Conservation (phyloP, 192 early-diverging fungal genomes). For the Linnemannia zychae region DNA sequence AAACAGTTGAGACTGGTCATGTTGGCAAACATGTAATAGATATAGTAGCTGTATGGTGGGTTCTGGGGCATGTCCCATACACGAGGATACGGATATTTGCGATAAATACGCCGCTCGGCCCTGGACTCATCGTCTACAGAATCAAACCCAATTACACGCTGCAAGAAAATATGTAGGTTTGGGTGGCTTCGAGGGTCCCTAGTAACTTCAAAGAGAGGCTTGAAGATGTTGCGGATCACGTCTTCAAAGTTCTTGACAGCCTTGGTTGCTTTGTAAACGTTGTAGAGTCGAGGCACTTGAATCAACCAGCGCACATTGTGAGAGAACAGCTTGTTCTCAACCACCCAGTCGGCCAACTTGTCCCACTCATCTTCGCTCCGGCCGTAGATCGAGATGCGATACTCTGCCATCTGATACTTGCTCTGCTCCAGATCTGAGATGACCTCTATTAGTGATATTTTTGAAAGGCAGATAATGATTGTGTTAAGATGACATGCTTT, state of each 20-base stretch:
- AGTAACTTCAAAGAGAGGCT: conserved; percentile 94
- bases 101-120: conserved; percentile 84
- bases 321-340: conserved; percentile 91
- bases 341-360: conserved; percentile 93
- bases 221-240: conserved; percentile 85
- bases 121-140: conserved; percentile 96
- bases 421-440: conserved; percentile 89
- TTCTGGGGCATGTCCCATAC: conserved; percentile 73
- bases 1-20: conserved; percentile 85
- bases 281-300: conserved; percentile 93
- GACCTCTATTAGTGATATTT: conserved; percentile 70
- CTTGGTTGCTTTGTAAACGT: conserved; percentile 80
- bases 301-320: conserved; percentile 96
- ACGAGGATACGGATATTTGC: conserved; percentile 81
- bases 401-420: conserved; percentile 97
- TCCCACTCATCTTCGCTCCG: conserved; percentile 90
- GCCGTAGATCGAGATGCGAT: conserved; percentile 95
- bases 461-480: neutral
- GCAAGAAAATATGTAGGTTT: conserved; percentile 92
- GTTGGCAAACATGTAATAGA: conserved; percentile 94
- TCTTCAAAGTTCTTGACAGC: conserved; percentile 81
- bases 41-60: conserved; percentile 95
- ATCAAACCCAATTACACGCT: conserved; percentile 95
- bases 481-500: neutral
- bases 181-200: conserved; percentile 88